These are phyloP conservation scores for Priceomyces fermenticarens DNA, from an alignment of 805 yeast species.

Conservation along the genomic window DNA sequence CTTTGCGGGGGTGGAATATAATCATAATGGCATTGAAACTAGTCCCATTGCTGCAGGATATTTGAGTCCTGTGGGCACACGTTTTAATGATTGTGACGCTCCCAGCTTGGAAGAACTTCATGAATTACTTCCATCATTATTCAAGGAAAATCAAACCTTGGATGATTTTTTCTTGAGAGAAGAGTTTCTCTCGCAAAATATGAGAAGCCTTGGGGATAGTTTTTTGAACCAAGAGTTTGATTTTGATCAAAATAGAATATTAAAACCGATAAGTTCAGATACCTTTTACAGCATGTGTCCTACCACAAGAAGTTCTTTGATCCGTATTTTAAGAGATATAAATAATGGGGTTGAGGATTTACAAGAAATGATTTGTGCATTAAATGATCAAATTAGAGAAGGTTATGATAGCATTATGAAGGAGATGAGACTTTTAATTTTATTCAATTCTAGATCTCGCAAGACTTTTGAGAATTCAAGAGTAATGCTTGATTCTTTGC, in stretches of 20 bases:
- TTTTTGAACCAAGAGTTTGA: constrained; percentile 5
- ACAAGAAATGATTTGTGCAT: constrained; percentile 2
- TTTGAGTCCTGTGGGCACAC: background rate
- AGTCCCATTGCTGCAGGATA: background rate
- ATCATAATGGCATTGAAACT: background rate
- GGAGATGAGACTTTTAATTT: constrained; percentile 8
- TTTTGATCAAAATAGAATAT: constrained; percentile 2
- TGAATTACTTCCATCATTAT: constrained; percentile 4
- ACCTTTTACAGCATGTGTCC: constrained; percentile 1
- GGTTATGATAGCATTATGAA: constrained; percentile 6
- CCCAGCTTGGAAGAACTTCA: constrained; percentile 7
- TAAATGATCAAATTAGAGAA: constrained; percentile 6
- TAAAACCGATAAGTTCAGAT: constrained; percentile 2
- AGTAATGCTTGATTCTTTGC: constrained; percentile 12
- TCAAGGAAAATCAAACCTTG: constrained; percentile 2
- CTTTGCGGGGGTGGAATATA: background rate
- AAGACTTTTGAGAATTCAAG: constrained; percentile 13
- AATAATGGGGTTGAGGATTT: constrained; percentile 2
- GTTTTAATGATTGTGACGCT: background rate
- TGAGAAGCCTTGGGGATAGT: constrained; percentile 5
- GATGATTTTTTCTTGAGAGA: constrained; percentile 7
- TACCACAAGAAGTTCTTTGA: constrained; percentile 1
- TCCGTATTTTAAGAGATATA: constrained; percentile 6
- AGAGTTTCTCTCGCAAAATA: constrained; percentile 7
- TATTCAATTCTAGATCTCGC: constrained; percentile 7